These are phyloP conservation scores for Dipodascopsis uninucleata DNA, from an alignment of 805 yeast species.

Conservation along the genomic window DNA sequence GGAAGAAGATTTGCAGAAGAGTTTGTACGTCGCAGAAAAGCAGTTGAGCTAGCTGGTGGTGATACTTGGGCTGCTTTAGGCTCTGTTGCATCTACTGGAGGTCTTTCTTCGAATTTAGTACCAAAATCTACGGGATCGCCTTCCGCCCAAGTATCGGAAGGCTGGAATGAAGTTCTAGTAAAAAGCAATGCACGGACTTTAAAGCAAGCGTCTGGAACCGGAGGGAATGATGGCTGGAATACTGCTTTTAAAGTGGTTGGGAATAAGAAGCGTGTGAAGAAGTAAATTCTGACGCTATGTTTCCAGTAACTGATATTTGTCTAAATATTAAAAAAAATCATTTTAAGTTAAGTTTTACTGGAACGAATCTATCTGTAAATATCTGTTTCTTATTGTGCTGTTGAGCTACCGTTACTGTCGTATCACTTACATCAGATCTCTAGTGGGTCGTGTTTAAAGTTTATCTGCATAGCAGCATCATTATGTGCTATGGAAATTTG, in stretches of 20 bases:
- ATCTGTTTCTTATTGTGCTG: no score
- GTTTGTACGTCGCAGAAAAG: constrained; percentile 71
- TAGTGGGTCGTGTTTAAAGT: no score
- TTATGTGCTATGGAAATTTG: no score
- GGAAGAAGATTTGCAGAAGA: constrained; percentile 93
- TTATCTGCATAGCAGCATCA: no score
- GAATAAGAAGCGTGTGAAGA: constrained; percentile 51
- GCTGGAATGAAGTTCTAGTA: constrained; percentile 26
- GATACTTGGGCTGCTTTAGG: constrained; percentile 54
- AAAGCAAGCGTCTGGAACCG: constrained; percentile 5
- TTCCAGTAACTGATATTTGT: no score
- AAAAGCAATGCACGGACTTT: constrained; percentile 23
- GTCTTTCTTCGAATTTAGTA: constrained; percentile 24
- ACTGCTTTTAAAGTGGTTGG: constrained; percentile 57
- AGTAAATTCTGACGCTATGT: no score
- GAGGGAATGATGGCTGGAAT: constrained; percentile 38
- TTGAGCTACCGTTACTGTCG: no score
- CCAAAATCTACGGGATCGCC: constrained; percentile 15
- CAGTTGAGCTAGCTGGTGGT: constrained; percentile 55
- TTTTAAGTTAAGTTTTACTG: no score
- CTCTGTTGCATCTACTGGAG: constrained; percentile 46
- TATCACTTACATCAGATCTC: no score
- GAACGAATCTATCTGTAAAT: no score
- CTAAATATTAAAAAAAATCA: no score
- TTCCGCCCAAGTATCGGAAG: constrained; percentile 25